Base-by-base conservation (phyloP, 1,139 yeast genomes). In the Yamadazyma dendronema region DNA sequence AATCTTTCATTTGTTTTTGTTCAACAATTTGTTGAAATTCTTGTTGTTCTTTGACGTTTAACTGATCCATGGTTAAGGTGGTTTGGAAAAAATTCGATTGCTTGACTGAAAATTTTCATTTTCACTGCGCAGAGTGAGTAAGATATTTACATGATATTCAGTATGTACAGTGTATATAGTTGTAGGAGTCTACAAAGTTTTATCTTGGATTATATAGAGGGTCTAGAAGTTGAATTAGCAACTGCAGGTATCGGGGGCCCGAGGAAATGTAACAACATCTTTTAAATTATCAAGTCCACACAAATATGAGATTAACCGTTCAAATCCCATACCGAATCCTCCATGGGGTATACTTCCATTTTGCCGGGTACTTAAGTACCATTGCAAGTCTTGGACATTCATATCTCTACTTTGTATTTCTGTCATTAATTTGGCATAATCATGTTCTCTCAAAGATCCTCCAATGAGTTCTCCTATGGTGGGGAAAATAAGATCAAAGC, bases 1-100 rank as follows among this genome's bases (percentile, higher is more conserved):
- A 92, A 64, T 92, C 98, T 67, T 87, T 87, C 97, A 92, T 89
- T 70, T 92, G 98, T 77, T 92, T 92, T 63, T 87, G 92, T 71
- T 90, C 97, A 52, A 90, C 95, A 50, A 90, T 74, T 65, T 83
- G 90, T 67, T 89, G 96, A 66, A 90, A 90, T 57, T 89, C 95
- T 69, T 88, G 97, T 67, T 90, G 97, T 71, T 90, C 97, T 62
- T 88, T 85, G 59, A 83, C 82, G 74, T 90, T 84, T 57, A 84
- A 72, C 65, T 82, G 86, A 56, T 84, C 92, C 92, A 84, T 84
- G 32, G 31, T 43, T 28, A n/a, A 14, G 23, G 13, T 28, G 24
- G 29, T 9, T 33, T 34, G 38, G n/a, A n/a, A 42, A 40, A 38
- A 35, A 40, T 40, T 40, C 35, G 30, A n/a, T 24, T 24, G 27